Base-by-base conservation (phyloP, 306 rosid species). In the Acacia melanoxylon region DNA sequence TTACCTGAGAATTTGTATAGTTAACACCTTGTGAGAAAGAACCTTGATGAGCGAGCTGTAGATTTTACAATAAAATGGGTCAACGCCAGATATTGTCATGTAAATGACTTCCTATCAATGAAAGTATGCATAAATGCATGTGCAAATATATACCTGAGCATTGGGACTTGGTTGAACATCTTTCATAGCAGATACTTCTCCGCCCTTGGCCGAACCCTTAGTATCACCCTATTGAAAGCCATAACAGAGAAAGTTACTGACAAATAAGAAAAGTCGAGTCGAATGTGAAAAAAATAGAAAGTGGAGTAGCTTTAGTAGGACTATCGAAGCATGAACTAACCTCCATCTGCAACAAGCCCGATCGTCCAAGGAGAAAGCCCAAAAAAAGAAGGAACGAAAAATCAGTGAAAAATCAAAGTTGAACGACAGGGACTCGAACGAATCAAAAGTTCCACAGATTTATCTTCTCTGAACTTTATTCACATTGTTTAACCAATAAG, bases 161-260 rank as follows among this genome's bases (percentile, higher is more conserved):
- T 83, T 89, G 35, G 91, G 81, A 76, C 82, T 89, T 71, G 91
- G 82, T 83, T 92, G 97, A 87, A 69, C 90, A 51, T 94, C 97
- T 79, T 90, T 94, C 86, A 90, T 93, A 45, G 87, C 78, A 80
- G 98, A 92, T 44, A 91, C 10, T 3, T 96, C 99, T 79, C 98
- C 99, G 80, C 91, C 92, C 86, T 94, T 96, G 25, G 88, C 92
- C 3, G 94, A 89, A 17, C 97, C 98, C 91, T 92, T 96, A 20
- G 99, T 90, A 83, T 96, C 99, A 81, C 97, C 99, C 99, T 96
- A 51, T 76, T 61, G 29, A 63, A 72, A 86, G 78, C 15, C 42
- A 25, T 59, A 67, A 15, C 81, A 85, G 65, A 59, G 6, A 11
- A 33, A 16, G 2, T 14, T 0, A 29, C 31, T 52, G 46, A 76